A percentile compares a stretch with the other conserved stretches of the same genome.
Evolutionary conservation across 805 yeast genomes (phyloP).

Genomic region (Zygosaccharomyces pseudorouxii): DNA sequence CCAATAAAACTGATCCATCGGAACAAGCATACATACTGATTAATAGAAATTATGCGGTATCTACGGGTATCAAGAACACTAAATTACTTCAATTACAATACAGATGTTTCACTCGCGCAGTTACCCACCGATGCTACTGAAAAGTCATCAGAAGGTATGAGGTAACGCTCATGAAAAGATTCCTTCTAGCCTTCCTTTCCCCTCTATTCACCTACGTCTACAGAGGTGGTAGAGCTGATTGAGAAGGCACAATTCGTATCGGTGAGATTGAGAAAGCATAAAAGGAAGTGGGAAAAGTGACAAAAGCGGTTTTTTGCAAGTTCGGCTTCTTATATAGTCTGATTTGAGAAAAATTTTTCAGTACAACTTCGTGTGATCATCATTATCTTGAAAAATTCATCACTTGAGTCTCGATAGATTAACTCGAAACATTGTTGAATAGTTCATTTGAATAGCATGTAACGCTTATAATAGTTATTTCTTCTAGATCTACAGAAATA

Average conservation of each 20-base stretch:
- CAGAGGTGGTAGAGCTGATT: constrained; percentile 37
- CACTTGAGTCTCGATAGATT: background rate
- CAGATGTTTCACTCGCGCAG: constrained; percentile 32
- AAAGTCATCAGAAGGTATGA: constrained; percentile 33
- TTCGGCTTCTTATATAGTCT: constrained; percentile 1
- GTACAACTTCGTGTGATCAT: background rate
- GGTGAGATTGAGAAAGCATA: constrained; percentile 11
- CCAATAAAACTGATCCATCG: background rate
- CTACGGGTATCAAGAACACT: background rate
- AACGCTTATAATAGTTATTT: no score
- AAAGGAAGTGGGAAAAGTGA: background rate
- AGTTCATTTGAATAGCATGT: no score
- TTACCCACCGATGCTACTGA: constrained; percentile 32
- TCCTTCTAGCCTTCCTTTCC: constrained; percentile 38
- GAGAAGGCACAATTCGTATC: constrained; percentile 37
- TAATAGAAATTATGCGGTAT: background rate
- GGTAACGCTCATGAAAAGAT: constrained; percentile 32
- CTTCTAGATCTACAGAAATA: no score
- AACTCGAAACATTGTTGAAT: no score
- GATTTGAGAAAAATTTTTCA: constrained; percentile 1
- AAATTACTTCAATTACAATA: background rate
- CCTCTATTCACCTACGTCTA: constrained; percentile 36
- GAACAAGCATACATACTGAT: background rate
- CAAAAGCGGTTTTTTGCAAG: background rate
- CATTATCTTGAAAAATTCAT: background rate